phyloP scores from a whole-genome alignment of 495 filamentous ascomycete species.

The Penicillium goetzii region DNA sequence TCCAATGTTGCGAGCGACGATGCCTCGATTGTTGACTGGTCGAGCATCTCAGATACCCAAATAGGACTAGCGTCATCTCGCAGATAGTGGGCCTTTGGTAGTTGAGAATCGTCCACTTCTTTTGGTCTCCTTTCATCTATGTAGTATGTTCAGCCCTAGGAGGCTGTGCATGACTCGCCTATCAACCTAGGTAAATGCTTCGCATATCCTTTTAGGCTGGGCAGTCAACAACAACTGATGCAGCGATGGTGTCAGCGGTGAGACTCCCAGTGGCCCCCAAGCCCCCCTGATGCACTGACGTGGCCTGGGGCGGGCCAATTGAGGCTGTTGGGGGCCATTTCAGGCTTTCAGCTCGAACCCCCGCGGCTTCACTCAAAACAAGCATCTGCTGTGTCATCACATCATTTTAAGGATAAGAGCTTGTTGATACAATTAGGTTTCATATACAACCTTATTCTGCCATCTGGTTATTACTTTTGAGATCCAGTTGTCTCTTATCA shows the following conservation, averaged over 20 bases:
- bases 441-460: neutral
- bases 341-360: neutral
- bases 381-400: neutral
- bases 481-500: neutral
- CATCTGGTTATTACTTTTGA: neutral
- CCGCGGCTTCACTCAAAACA: neutral
- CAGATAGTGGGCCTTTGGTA: neutral
- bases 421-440: neutral
- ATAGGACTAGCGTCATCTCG: neutral
- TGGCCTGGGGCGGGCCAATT: neutral
- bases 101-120: neutral
- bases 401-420: neutral
- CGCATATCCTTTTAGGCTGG: neutral
- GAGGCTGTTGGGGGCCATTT: neutral
- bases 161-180: neutral
- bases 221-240: neutral
- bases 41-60: conserved; percentile 7
- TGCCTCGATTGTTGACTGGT: neutral
- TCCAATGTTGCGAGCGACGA: neutral
- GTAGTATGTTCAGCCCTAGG: neutral
- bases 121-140: neutral
- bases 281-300: neutral
- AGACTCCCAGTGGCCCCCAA: neutral
- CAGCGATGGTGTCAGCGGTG: neutral
- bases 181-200: neutral